Conservation (phyloP, 2,329 filamentous ascomycete genomes). For the Cytospora schulzeri region DNA sequence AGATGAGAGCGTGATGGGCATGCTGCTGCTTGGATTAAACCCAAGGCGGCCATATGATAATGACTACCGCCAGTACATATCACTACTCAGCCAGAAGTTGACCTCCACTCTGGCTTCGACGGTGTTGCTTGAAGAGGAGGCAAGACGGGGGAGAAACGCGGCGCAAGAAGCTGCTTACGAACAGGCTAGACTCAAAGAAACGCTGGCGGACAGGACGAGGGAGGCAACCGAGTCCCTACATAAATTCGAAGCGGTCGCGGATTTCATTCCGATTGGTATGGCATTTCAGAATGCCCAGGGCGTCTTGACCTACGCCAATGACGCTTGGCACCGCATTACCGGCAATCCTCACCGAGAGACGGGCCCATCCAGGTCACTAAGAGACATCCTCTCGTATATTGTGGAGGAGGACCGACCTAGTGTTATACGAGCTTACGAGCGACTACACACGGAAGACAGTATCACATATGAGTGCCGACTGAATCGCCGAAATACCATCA, state of each 20-base stretch:
- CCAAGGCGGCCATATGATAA: slow-evolving; percentile 72
- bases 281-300: slow-evolving; percentile 69
- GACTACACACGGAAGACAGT: slow-evolving; percentile 41
- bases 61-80: slow-evolving; percentile 70
- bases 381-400: slow-evolving; percentile 46
- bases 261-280: slow-evolving; percentile 74
- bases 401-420: slow-evolving; percentile 49
- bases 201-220: slow-evolving; percentile 59
- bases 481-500: slow-evolving; percentile 33
- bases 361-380: slow-evolving; percentile 33
- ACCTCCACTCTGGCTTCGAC: slow-evolving; percentile 71
- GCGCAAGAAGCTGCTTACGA: slow-evolving; percentile 69
- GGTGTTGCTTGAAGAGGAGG: slow-evolving; percentile 71
- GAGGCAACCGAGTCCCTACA: slow-evolving; percentile 58
- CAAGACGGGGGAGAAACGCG: slow-evolving; percentile 56
- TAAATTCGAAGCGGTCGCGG: slow-evolving; percentile 70
- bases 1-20: slow-evolving; percentile 65
- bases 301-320: slow-evolving; percentile 70
- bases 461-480: slow-evolving; percentile 51
- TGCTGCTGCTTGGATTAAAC: slow-evolving; percentile 71
- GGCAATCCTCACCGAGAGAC: slow-evolving; percentile 41
- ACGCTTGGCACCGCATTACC: slow-evolving; percentile 62
- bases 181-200: slow-evolving; percentile 65
- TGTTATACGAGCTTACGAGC: slow-evolving; percentile 45
- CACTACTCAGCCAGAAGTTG: slow-evolving; percentile 56